phyloP scores from a whole-genome alignment of 306 rosid genomes.

The Glycine soja region DNA sequence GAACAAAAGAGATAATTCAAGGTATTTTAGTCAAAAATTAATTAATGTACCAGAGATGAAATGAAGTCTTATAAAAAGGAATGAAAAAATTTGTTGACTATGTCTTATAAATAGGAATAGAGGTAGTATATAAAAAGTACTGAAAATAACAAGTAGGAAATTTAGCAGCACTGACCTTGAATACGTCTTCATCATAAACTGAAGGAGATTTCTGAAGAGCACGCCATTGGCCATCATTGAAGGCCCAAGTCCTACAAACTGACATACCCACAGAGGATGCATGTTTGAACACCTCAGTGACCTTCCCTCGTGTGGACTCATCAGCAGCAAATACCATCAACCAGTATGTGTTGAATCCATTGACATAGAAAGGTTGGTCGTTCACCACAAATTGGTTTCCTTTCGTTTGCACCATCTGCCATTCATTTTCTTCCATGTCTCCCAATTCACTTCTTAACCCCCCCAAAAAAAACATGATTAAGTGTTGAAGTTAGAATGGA shows the following conservation, averaged over 20 bases:
- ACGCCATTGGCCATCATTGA: slow-evolving; percentile 94
- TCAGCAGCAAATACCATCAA: slow-evolving; percentile 92
- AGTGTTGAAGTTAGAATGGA: neutral
- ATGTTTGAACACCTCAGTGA: slow-evolving; percentile 75
- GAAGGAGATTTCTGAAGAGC: slow-evolving; percentile 92
- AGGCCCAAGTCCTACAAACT: slow-evolving; percentile 98
- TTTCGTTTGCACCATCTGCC: slow-evolving; percentile 85
- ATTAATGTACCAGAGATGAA: too few species aligned
- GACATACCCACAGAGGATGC: slow-evolving; percentile 83
- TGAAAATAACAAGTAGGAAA: neutral
- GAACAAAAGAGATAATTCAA: too few species aligned
- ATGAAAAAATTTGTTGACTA: too few species aligned
- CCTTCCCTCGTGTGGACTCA: slow-evolving; percentile 86
- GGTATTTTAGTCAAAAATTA: too few species aligned
- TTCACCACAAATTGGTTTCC: slow-evolving; percentile 87
- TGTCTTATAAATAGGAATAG: too few species aligned
- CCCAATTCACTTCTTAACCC: slow-evolving; percentile 56
- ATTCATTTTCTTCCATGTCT: slow-evolving; percentile 56
- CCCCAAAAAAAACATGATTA: neutral
- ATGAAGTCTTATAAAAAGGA: too few species aligned
- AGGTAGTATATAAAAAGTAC: neutral
- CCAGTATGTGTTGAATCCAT: slow-evolving; percentile 98
- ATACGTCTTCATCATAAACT: slow-evolving; percentile 80
- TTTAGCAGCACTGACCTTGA: slow-evolving; percentile 60
- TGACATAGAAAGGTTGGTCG: slow-evolving; percentile 82